Conservation (phyloP, 2,329 filamentous ascomycete genomes). For the Diaporthe destruens region DNA sequence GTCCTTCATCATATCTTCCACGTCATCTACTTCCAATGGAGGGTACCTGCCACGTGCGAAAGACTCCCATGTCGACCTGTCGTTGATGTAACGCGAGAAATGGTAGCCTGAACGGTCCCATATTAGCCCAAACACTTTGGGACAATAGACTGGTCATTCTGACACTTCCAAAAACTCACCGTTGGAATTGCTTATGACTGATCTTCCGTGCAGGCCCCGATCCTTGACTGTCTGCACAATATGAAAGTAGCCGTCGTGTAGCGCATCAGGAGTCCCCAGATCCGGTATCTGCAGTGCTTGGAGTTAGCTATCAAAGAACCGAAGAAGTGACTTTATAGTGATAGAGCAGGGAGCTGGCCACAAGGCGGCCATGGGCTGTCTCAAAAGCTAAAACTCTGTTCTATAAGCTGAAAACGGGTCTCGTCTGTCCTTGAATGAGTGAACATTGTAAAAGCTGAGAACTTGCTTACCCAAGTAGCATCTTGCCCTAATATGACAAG, state of each 20-base stretch:
- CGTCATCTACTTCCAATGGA: neutral
- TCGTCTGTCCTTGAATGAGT: too few species aligned
- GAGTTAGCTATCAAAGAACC: too few species aligned
- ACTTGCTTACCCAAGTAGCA: neutral
- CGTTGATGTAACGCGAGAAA: slow-evolving; percentile 1
- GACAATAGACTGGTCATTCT: too few species aligned
- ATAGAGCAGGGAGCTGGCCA: too few species aligned
- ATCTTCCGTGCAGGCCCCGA: slow-evolving; percentile 3
- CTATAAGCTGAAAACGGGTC: too few species aligned
- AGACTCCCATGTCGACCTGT: slow-evolving; percentile 3
- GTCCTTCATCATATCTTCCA: neutral
- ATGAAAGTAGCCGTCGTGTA: slow-evolving; percentile 10
- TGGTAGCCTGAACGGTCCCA: neutral
- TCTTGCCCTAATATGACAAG: neutral
- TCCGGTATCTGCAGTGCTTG: neutral
- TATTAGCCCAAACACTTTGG: neutral
- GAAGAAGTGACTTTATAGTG: too few species aligned
- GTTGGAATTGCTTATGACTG: slow-evolving; percentile 7
- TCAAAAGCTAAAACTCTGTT: too few species aligned
- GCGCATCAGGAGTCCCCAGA: neutral
- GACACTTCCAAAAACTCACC: neutral
- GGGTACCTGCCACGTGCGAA: neutral
- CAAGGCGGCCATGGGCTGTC: too few species aligned
- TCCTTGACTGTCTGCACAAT: slow-evolving; percentile 11
- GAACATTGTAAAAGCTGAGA: too few species aligned